Percentiles rank a stretch among this genome's conserved stretches.
Evolutionary conservation across 106 monocot genomes (phyloP).

Genomic region (Iris macrosiphon): DNA sequence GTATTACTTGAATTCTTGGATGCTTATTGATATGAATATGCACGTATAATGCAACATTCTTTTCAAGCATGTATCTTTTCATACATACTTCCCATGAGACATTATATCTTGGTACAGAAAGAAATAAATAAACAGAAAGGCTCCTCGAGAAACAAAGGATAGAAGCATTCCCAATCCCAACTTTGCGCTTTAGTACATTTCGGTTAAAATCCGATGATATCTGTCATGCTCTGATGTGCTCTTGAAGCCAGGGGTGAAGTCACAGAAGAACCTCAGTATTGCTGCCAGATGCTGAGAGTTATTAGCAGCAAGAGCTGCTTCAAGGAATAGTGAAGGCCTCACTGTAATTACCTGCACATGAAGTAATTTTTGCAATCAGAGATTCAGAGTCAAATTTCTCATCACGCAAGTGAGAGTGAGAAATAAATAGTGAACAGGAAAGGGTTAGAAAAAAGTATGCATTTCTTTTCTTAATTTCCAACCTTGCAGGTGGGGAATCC

Average conservation of each 20-base stretch:
- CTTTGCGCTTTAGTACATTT: conserved; percentile 30
- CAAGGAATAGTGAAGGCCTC: conserved; percentile 55
- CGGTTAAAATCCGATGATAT: conserved; percentile 38
- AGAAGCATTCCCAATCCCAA: no score
- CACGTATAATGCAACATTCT: no score
- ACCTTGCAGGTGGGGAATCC: not conserved
- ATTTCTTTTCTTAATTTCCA: no score
- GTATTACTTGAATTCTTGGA: no score
- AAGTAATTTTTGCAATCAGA: not conserved
- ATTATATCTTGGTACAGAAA: no score
- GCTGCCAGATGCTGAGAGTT: conserved; percentile 49
- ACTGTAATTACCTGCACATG: conserved; percentile 56
- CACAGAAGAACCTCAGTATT: conserved; percentile 56
- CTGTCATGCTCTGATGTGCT: conserved; percentile 36
- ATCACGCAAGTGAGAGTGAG: not conserved
- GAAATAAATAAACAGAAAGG: no score
- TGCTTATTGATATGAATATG: no score
- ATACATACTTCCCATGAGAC: no score
- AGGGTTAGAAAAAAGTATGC: no score
- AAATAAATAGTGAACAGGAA: not conserved
- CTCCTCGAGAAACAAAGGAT: no score
- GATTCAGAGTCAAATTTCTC: not conserved
- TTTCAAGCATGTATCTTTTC: no score
- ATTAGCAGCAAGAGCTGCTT: conserved; percentile 50
- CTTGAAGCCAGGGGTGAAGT: conserved; percentile 70